Evolutionary conservation across 495 filamentous ascomycete genomes (phyloP).

Genomic region (Aspergillus bertholletiae): DNA sequence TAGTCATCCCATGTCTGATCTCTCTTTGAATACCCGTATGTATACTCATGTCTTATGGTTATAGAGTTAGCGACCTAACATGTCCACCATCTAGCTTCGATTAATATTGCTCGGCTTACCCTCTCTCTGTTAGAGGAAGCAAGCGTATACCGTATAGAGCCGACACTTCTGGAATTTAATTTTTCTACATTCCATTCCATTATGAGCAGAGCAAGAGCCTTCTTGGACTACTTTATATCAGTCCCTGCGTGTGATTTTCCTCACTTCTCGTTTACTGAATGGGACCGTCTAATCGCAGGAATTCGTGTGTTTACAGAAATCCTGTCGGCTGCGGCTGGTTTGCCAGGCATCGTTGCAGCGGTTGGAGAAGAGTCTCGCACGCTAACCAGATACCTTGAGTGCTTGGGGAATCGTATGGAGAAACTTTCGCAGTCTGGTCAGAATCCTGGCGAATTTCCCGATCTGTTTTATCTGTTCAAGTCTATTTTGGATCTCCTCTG

Average conservation of each 20-base stretch:
- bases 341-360: not conserved
- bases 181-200: not conserved
- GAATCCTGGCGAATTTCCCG: not conserved
- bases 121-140: not conserved
- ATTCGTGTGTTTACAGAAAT: not conserved
- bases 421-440: not conserved
- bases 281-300: not conserved
- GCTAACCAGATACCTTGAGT: not conserved
- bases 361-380: not conserved
- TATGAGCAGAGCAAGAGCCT: not conserved
- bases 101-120: not conserved
- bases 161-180: too few species aligned
- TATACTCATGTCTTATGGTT: not conserved
- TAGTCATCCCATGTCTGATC: not conserved
- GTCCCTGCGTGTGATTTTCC: not conserved
- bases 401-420: not conserved
- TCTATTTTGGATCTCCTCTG: not conserved
- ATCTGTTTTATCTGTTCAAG: not conserved
- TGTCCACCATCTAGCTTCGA: not conserved
- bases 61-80: not conserved
- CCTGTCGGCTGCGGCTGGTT: not conserved
- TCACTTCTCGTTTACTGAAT: not conserved
- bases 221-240: not conserved
- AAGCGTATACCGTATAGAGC: not conserved
- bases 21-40: not conserved